Conservation (phyloP, 306 rosid species). For the Acmispon strigosus region DNA sequence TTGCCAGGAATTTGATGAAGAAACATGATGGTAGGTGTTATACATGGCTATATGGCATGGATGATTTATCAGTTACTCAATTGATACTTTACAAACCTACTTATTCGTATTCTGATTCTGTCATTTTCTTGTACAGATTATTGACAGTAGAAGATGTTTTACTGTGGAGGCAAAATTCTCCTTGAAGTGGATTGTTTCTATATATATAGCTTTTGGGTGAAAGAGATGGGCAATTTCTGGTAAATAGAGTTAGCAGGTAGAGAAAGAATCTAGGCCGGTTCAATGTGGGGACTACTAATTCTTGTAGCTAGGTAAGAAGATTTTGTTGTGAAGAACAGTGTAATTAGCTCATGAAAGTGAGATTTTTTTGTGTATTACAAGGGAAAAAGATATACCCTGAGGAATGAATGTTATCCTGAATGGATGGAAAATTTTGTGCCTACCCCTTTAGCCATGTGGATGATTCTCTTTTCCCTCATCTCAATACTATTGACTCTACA, state of each 20-base stretch:
- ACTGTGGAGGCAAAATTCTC: conserved; percentile 32
- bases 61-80: background rate
- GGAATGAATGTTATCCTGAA: conserved; percentile 38
- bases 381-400: conserved; percentile 16
- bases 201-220: conserved; percentile 31
- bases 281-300: conserved; percentile 33
- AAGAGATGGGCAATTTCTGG: conserved; percentile 37
- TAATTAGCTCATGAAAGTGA: conserved; percentile 43
- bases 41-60: background rate
- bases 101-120: conserved; percentile 10
- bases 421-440: conserved; percentile 34
- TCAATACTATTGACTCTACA: conserved; percentile 36
- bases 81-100: background rate
- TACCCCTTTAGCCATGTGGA: conserved; percentile 46
- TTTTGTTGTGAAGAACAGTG: conserved; percentile 33
- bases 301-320: conserved; percentile 36
- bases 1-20: conserved; percentile 76
- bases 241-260: conserved; percentile 29
- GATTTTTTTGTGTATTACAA: conserved; percentile 22
- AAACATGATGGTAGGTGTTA: conserved; percentile 75
- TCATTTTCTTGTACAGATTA: conserved; percentile 59
- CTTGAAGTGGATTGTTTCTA: conserved; percentile 39
- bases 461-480: conserved; percentile 36
- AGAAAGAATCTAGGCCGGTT: conserved; percentile 18
- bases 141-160: conserved; percentile 41